Percentiles rank a stretch among this genome's conserved stretches.
Evolutionary conservation across 805 yeast species (phyloP).

Genomic region (Blastobotrys terrestris): DNA sequence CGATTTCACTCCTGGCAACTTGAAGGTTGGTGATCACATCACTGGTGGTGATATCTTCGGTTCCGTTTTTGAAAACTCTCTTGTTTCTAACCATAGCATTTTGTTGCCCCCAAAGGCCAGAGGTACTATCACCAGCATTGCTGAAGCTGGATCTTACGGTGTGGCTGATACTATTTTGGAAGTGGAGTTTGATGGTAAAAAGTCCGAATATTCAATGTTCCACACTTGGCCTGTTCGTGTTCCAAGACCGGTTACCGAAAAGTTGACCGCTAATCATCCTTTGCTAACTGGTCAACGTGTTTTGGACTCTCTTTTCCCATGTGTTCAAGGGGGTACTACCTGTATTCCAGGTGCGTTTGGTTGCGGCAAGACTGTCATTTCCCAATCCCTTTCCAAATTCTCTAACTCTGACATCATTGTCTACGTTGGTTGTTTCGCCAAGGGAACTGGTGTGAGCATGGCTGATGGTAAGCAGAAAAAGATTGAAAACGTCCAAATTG

Average conservation of each 20-base stretch:
- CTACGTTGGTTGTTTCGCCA: conserved; percentile 69
- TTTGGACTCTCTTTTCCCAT: conserved; percentile 93
- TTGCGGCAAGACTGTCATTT: conserved; percentile 97
- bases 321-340: conserved; percentile 99
- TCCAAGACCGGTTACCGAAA: conserved; percentile 97
- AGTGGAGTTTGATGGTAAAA: conserved; percentile 90
- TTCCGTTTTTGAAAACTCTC: conserved; percentile 86
- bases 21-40: conserved; percentile 93
- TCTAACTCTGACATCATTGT: conserved; percentile 96
- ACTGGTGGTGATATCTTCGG: conserved; percentile 98
- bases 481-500: neutral
- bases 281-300: conserved; percentile 98
- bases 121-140: conserved; percentile 90
- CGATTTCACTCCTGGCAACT: conserved; percentile 74
- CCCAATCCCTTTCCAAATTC: conserved; percentile 93
- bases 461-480: neutral
- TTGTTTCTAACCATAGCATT: conserved; percentile 87
- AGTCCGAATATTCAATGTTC: conserved; percentile 79
- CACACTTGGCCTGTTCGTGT: conserved; percentile 99
- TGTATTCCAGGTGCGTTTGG: conserved; percentile 99
- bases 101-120: conserved; percentile 96
- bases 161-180: conserved; percentile 87
- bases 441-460: neutral
- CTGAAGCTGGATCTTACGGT: conserved; percentile 83
- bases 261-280: conserved; percentile 89